Evolutionary conservation across 2,329 filamentous ascomycete genomes (phyloP).

Genomic region (Diatrype stigma): DNA sequence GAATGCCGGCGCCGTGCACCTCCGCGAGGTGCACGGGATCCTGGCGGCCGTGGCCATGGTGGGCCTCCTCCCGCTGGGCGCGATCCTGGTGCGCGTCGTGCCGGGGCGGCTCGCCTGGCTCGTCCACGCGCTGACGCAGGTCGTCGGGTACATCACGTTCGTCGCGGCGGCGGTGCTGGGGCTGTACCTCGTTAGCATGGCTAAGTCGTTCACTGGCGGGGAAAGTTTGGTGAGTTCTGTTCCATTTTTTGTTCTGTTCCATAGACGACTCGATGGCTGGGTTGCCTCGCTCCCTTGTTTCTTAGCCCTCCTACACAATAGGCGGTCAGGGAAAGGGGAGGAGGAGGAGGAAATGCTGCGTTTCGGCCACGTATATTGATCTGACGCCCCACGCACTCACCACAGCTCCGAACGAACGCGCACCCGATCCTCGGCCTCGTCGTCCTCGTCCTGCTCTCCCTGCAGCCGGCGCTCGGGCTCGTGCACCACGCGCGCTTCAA

Average conservation of each 20-base stretch:
- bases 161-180: conserved; percentile 38
- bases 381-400: neutral
- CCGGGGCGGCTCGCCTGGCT: conserved; percentile 32
- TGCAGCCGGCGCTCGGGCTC: conserved; percentile 39
- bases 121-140: conserved; percentile 36
- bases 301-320: too few species aligned
- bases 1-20: conserved; percentile 23
- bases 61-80: conserved; percentile 40
- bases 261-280: too few species aligned
- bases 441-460: conserved; percentile 32
- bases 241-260: too few species aligned
- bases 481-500: conserved; percentile 40
- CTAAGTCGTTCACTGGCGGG: conserved; percentile 27
- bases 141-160: conserved; percentile 32
- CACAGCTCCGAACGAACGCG: conserved; percentile 31
- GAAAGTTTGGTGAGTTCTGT: conserved; percentile 28
- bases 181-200: conserved; percentile 33
- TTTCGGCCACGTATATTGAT: too few species aligned
- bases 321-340: too few species aligned
- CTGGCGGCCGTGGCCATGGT: conserved; percentile 38
- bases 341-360: too few species aligned
- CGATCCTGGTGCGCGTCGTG: conserved; percentile 37
- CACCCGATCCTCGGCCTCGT: conserved; percentile 46
- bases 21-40: conserved; percentile 37
- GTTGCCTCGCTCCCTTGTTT: too few species aligned